Evolutionary conservation across 257 asterid species (phyloP).

Genomic region (Striga asiatica): DNA sequence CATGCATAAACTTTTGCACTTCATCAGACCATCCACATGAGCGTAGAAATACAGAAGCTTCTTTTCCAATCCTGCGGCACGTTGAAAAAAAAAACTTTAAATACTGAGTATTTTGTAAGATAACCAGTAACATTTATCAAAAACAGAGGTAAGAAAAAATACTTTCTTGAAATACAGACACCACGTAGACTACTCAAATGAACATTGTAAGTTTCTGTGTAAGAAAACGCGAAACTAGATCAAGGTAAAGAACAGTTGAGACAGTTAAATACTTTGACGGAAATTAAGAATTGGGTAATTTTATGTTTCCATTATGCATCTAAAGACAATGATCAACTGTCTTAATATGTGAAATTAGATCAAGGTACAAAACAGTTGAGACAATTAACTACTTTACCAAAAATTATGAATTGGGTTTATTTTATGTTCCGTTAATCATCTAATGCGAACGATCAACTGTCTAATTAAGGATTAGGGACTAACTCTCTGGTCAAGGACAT

Average conservation of each 20-base stretch:
- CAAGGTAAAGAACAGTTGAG: background rate
- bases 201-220: background rate
- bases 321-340: slow-evolving; percentile 5
- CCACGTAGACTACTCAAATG: slow-evolving; percentile 2
- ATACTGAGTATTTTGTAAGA: slow-evolving; percentile 9
- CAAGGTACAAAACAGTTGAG: background rate
- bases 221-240: background rate
- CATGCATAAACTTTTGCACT: slow-evolving; percentile 59
- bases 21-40: slow-evolving; percentile 83
- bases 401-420: background rate
- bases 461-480: slow-evolving; percentile 1
- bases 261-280: background rate
- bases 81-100: slow-evolving; percentile 3
- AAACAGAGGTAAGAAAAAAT: background rate
- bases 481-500: slow-evolving; percentile 12
- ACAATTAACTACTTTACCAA: background rate
- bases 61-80: slow-evolving; percentile 61
- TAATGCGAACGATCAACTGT: slow-evolving; percentile 5
- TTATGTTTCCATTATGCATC: background rate
- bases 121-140: background rate
- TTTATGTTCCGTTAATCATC: background rate
- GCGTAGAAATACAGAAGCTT: slow-evolving; percentile 52
- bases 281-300: background rate
- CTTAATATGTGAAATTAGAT: background rate
- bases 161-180: slow-evolving; percentile 4